A percentile compares a stretch with the other conserved stretches of the same genome.
phyloP scores from a whole-genome alignment of 148 eudicot species.

The Diospyros lotus region DNA sequence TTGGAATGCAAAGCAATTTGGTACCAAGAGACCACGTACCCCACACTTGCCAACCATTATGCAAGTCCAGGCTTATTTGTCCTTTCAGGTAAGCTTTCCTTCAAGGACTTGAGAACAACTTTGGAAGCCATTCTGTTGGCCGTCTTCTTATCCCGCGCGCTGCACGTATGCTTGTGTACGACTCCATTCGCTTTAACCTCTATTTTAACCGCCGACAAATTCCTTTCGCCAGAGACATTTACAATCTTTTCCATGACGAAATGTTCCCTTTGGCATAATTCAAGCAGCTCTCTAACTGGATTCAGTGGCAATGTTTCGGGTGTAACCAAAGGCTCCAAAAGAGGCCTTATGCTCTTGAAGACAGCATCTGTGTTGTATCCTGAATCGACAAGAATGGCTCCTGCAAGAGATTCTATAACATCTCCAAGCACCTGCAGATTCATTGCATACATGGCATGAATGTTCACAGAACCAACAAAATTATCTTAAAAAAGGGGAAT shows the following conservation, averaged over 20 bases:
- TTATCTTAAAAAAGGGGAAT: no score
- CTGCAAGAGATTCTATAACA: slow-evolving; percentile 83
- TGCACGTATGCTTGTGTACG: slow-evolving; percentile 25
- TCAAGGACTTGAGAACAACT: slow-evolving; percentile 48
- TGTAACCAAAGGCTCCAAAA: slow-evolving; percentile 70
- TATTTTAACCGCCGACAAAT: slow-evolving; percentile 33
- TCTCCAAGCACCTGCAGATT: slow-evolving; percentile 70
- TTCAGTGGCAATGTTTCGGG: slow-evolving; percentile 62
- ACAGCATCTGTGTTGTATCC: slow-evolving; percentile 55
- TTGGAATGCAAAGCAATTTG: no score
- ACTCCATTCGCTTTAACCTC: slow-evolving; percentile 63
- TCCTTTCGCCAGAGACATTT: slow-evolving; percentile 21
- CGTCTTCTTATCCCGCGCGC: slow-evolving; percentile 36
- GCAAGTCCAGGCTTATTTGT: no score
- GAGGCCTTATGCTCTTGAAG: slow-evolving; percentile 52
- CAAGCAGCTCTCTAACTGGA: slow-evolving; percentile 56
- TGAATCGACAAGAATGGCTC: slow-evolving; percentile 78
- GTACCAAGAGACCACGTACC: no score
- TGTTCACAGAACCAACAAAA: no score
- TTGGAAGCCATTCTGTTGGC: slow-evolving; percentile 56
- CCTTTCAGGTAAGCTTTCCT: slow-evolving; percentile 18
- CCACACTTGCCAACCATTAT: no score
- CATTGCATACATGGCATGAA: no score
- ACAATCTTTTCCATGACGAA: slow-evolving; percentile 23
- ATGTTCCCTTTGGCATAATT: slow-evolving; percentile 43